Evolutionary conservation across 169 alveolate species (phyloP), one percentile per base, ranked within the genome.

Genomic region (Eimeria sp.): DNA sequence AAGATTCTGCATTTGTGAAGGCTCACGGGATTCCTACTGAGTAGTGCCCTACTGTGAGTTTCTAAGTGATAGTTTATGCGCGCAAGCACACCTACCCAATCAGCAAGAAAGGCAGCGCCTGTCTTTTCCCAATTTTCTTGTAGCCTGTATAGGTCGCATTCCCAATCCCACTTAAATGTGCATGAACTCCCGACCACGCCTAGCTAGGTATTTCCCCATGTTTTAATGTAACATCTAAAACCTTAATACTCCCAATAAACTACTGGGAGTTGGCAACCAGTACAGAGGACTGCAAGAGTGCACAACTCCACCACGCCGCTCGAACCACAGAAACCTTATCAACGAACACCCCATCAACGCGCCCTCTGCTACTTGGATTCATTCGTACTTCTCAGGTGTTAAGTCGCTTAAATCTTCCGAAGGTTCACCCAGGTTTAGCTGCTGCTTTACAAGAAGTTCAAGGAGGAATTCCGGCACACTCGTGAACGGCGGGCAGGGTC

Each of bases 391-490:
- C 27, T 83, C 72, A 47, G 96, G 95, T 14, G 95, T 51, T 27
- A 49, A 49, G 10, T 49, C 87, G 34, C 73, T 54, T 49, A 27
- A 27, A 49, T 72, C 87, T 18, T 82, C 89, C 40, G 76, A 86
- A 9, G 57, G 61, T 6, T 75, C 63, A 49, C 93, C 89, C 47
- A 83, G 49, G n/a, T n/a, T 76, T 5, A 82, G 94, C 65, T 70
- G 88, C 67, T 49, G 83, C 51, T 76, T 76, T 10, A 82, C 78
- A 47, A 95, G 97, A 18, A 88, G 27, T 49, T 89, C 95, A 57
- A 96, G 86, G 40, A 92, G 49, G 92, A 86, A 96, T 27, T 96
- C 97, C 18, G 97, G 95, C 34, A 67, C 94, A 57, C 91, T 96
- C 11, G 95, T 87, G 91, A 92, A 96, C n/a, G 95, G 73, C 18